Percentiles rank a stretch among this genome's conserved stretches.
Conservation (phyloP, 345 rosid genomes). For the Raphanus sativus region DNA sequence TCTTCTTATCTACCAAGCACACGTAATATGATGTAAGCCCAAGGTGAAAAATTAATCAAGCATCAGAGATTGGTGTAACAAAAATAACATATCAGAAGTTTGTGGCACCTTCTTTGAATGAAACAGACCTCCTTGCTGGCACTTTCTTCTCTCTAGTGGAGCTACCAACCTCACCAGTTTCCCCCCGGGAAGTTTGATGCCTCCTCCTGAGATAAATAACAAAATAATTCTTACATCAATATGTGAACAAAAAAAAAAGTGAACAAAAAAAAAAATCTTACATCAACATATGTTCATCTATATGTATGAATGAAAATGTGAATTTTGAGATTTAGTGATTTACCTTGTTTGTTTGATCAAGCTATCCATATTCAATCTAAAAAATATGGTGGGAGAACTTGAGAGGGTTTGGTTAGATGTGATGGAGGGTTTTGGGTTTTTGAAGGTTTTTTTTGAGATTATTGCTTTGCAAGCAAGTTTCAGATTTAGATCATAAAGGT, state of each 20-base stretch:
- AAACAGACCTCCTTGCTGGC: conserved; percentile 37
- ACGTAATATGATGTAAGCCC: conserved; percentile 6
- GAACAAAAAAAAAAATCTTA: no score
- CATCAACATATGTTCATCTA: background rate
- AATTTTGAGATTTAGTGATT: background rate
- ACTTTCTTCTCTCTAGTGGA: conserved; percentile 29
- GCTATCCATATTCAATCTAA: conserved; percentile 35
- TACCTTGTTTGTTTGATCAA: conserved; percentile 41
- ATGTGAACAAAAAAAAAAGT: no score
- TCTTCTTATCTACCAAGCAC: conserved; percentile 33
- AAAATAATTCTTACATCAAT: no score
- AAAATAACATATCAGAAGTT: background rate
- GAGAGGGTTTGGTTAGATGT: conserved; percentile 26
- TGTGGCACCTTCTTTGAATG: conserved; percentile 41
- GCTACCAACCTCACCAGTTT: conserved; percentile 9
- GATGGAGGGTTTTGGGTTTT: conserved; percentile 30
- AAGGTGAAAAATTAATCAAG: background rate
- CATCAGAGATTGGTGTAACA: conserved; percentile 9
- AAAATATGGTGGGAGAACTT: conserved; percentile 20
- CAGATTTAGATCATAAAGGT: conserved; percentile 33
- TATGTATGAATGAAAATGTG: background rate
- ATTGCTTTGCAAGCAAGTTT: conserved; percentile 41
- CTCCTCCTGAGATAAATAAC: conserved; percentile 30
- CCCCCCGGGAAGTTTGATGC: conserved; percentile 3
- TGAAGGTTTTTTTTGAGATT: conserved; percentile 30